A percentile compares a stretch with the other conserved stretches of the same genome.
phyloP scores from a whole-genome alignment of 495 filamentous ascomycete species.

The Tuber melanosporum region DNA sequence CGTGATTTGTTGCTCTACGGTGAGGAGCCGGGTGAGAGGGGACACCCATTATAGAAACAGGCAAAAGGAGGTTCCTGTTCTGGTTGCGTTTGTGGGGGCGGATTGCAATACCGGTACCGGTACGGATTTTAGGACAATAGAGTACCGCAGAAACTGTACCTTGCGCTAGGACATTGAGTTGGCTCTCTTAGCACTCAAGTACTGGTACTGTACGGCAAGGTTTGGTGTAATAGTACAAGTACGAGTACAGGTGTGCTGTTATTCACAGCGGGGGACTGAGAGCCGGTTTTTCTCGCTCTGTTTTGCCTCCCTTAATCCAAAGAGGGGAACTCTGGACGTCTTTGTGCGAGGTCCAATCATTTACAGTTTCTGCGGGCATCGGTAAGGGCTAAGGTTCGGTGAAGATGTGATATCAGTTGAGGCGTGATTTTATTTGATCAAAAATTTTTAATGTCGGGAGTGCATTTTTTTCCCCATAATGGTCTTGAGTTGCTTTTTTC shows the following conservation, averaged over 20 bases:
- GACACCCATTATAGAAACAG: background rate
- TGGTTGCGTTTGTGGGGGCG: background rate
- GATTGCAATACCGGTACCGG: background rate
- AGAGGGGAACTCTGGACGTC: background rate
- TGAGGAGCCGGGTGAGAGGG: background rate
- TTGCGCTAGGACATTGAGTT: background rate
- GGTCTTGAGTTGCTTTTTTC: background rate
- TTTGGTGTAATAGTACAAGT: background rate
- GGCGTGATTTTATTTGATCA: background rate
- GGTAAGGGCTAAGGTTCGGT: background rate
- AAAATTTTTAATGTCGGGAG: background rate
- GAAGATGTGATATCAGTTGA: background rate
- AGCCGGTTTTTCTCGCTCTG: background rate
- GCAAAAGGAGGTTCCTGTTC: background rate
- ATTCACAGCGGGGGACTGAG: background rate
- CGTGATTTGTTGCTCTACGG: background rate
- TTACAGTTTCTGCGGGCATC: background rate
- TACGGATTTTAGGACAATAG: background rate
- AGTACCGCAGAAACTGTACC: background rate
- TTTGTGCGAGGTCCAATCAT: background rate
- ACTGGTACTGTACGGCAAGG: background rate
- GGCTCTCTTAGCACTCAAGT: background rate
- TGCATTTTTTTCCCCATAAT: background rate
- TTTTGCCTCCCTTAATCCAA: background rate
- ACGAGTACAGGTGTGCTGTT: too few species aligned